Evolutionary conservation across 805 yeast species (phyloP), one percentile per base, ranked within the genome.

Genomic region (Metschnikowia chrysomelidarum): DNA sequence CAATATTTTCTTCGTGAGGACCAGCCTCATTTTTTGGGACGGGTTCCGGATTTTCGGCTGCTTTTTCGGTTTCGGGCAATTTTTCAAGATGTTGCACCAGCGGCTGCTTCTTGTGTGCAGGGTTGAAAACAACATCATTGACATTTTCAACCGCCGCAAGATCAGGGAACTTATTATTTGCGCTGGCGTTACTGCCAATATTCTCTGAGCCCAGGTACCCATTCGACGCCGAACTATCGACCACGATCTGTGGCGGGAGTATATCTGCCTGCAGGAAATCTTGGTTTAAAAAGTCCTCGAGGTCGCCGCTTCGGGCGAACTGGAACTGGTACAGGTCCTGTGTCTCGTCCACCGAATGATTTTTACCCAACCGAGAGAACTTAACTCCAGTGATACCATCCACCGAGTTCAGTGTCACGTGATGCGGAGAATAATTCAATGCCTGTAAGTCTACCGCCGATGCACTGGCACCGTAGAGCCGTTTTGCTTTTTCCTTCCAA

Each of bases 401-500:
- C 28, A 32, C 24, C 2, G 43, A 40, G 16, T 35, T 36, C 38
- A 40, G 41, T 16, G 32, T 24, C 13, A 24, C 17, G 21, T 36
- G 40, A 5, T 15, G n/a, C 24, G 13, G 30, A n/a, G n/a, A n/a
- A 6, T 22, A 22, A 2, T 20, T 12, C 11, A 19, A 10, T 8
- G 27, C 25, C 15, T 16, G 24, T 2, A 36, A 22, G 14, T 36
- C 40, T 2, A 36, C 29, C 8, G 40, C 35, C 10, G 40, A 36
- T 3, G 31, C n/a, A 25, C 40, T 31, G n/a, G 16, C 11, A 9
- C 42, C 46, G 21, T 46, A 46, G 7, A 46, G 19, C 9, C 40
- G 24, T 11, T 28, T 30, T 3, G 50, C 50, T 9, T 35, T 34
- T 17, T 44, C 43, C 27, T 46, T 46, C 19, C 39, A 24, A 15